Evolutionary conservation across 1,139 yeast species (phyloP).

Genomic region (Candida labiduridarum): DNA sequence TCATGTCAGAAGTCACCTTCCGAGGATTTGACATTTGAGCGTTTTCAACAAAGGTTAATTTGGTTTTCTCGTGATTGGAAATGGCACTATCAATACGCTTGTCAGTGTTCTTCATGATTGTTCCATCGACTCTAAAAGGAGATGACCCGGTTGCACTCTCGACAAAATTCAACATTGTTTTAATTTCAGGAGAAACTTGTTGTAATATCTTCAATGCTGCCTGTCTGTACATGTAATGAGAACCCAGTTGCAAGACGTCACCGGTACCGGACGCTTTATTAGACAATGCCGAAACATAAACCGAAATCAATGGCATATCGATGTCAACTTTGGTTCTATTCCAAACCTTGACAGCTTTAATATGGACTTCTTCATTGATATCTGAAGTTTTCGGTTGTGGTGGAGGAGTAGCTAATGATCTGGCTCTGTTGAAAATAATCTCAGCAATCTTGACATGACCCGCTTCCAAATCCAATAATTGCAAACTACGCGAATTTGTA

Average conservation of each 20-base stretch:
- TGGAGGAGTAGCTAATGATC: slow-evolving; percentile 37
- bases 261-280: slow-evolving; percentile 35
- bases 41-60: slow-evolving; percentile 4
- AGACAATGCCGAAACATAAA: slow-evolving; percentile 34
- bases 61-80: not conserved
- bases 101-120: slow-evolving; percentile 18
- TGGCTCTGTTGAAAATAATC: slow-evolving; percentile 28
- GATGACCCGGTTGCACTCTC: slow-evolving; percentile 9
- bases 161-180: slow-evolving; percentile 21
- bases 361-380: not conserved
- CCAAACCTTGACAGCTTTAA: slow-evolving; percentile 4
- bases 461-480: slow-evolving; percentile 32
- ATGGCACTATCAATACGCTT: slow-evolving; percentile 15
- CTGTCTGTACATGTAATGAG: slow-evolving; percentile 35
- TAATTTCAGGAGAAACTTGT: slow-evolving; percentile 30
- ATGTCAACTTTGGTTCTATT: slow-evolving; percentile 8
- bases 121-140: slow-evolving; percentile 7
- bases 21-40: slow-evolving; percentile 18
- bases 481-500: slow-evolving; percentile 22
- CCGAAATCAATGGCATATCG: slow-evolving; percentile 26
- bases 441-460: slow-evolving; percentile 32
- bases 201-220: slow-evolving; percentile 12
- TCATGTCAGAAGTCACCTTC: slow-evolving; percentile 13
- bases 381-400: not conserved
- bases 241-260: slow-evolving; percentile 20